Base-by-base conservation (phyloP, 331 rosid genomes). In the Saraca asoca region DNA sequence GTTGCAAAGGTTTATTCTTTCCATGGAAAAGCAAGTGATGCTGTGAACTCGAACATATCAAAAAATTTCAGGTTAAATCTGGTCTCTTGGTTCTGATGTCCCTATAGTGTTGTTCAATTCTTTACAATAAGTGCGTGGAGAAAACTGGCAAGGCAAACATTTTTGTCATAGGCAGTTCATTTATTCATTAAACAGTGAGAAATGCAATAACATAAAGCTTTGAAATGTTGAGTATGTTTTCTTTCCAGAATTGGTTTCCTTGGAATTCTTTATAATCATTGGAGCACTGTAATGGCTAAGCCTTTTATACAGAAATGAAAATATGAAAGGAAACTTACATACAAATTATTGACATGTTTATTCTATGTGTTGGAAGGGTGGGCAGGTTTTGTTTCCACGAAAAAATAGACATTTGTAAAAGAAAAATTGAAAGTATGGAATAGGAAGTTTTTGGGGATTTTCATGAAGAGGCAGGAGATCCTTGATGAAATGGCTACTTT, bases 31-130 rank as follows among this genome's bases (percentile, higher is more conserved):
- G 69, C 69, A 74, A 78, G 73, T 75, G 97, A 94, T 74, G 81
- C 88, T 34, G 68, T 76, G 58, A 88, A 83, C 79, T 88, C 96
- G 41, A 90, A 82, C 71, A 83, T 88, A 78, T 88, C 99, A 49
- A 90, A 77, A 76, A 88, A 88, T 83, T 94, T 94, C 88, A 90
- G 97, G 97, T 94, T 66, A 67, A 71, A 51, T 79, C 65, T 67
- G 67, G 41, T 58, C 52, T 69, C 43, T 62, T 49, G 20, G 44
- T 58, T 73, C 43, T 54, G 50, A 7, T 53, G 41, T 20, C 39
- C 66, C 55, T 65, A 46, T 45, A 24, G 35, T 55, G 56, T 48
- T 31, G 6, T 43, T 62, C 24, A 48, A 44, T 42, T 77, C 51
- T 51, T 38, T 42, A 20, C 31, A 24, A 24, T 24, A 24, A 24